Evolutionary conservation across 2,329 filamentous ascomycete species (phyloP), one percentile per base, ranked within the genome.

Genomic region (Didymosphaeria variabile): DNA sequence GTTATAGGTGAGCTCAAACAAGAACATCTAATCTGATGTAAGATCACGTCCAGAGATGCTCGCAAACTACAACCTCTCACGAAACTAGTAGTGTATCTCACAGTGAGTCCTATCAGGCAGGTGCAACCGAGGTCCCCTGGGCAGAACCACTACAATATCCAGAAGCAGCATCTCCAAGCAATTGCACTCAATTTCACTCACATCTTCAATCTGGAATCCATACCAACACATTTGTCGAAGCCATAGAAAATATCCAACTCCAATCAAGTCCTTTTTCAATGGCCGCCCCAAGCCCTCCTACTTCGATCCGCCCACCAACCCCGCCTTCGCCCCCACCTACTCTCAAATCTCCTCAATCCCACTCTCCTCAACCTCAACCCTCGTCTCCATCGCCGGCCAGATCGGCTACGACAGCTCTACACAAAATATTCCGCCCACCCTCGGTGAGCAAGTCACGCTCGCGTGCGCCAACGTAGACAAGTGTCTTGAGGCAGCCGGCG

Each of bases 341-440:
- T 62, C 60, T 8, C 60, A 62, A 42, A 57, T 62, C 23, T 62
- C 60, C 29, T 46, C 36, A 9, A 34, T 57, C 17, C 60, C 57
- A 21, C 26, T 59, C 38, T 57, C 53, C 23, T 17, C 58, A 5
- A 60, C 42, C 19, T 26, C 40, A 17, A 55, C 45, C 3, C 44
- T 63, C 1, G 32, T 60, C 49, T 58, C 61, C 19, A 23, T 63
- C 34, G 61, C 61, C n/a, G 61, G 58, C 44, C 61, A 63, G 45
- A 53, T 63, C 40, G 61, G 61, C 15, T 53, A 47, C 54, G 54
- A 58, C 36, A 17, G n/a, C 26, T 19, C 45, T 2, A 58, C 23
- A 6, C 6, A 53, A n/a, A 46, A 12, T 7, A 53, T 60, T 21
- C 58, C 61, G 6, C 21, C 57, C 8, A 54, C 52, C 12, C 55